phyloP scores from a whole-genome alignment of 2,329 filamentous ascomycete genomes.

The Pseudogymnoascus sp. region DNA sequence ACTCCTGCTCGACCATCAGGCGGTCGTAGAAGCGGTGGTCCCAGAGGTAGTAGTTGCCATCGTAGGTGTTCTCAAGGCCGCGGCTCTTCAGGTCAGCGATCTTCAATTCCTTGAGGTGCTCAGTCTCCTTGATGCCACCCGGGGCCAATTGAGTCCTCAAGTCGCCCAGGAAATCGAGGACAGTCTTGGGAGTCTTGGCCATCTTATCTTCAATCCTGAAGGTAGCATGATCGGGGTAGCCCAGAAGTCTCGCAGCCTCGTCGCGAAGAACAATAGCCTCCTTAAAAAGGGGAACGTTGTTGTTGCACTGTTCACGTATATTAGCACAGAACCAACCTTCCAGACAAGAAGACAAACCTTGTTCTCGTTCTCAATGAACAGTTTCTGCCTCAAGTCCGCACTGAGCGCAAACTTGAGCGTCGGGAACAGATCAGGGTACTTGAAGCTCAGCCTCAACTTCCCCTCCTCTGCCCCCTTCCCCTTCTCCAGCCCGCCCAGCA shows the following conservation, averaged over 20 bases:
- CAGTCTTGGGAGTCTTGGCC: conserved; percentile 67
- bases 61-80: conserved; percentile 42
- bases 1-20: conserved; percentile 72
- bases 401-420: conserved; percentile 69
- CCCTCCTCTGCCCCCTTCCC: conserved; percentile 64
- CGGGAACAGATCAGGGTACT: conserved; percentile 75
- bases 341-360: conserved; percentile 41
- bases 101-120: conserved; percentile 65
- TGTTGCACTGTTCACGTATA: conserved; percentile 42
- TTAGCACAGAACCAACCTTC: neutral
- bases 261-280: conserved; percentile 68
- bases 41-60: conserved; percentile 73
- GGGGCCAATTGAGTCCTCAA: conserved; percentile 57
- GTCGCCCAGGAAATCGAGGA: conserved; percentile 65
- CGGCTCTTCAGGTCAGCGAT: conserved; percentile 56
- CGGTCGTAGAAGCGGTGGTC: conserved; percentile 74
- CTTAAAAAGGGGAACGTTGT: conserved; percentile 65
- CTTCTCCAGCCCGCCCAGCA: conserved; percentile 58
- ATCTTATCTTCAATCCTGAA: conserved; percentile 77
- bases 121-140: conserved; percentile 62
- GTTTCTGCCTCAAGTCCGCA: conserved; percentile 56
- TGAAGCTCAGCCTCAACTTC: conserved; percentile 69
- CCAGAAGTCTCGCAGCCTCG: conserved; percentile 67
- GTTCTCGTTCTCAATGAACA: conserved; percentile 71
- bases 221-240: conserved; percentile 68